Evolutionary conservation across 164 flowering plant species (phyloP).

Genomic region (Protea cynaroides): DNA sequence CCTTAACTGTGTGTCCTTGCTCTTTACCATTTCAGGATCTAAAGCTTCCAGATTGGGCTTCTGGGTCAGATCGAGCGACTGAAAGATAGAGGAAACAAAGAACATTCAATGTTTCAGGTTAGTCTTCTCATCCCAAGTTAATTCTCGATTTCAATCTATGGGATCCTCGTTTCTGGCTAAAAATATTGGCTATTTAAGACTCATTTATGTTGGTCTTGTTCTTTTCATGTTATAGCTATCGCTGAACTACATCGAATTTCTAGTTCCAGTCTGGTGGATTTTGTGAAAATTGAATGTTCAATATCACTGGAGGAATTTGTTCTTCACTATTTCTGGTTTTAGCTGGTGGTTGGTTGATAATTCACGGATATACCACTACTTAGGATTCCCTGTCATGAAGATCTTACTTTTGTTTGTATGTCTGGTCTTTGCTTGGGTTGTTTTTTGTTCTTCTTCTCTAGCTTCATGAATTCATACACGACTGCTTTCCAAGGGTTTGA

Average conservation of each 20-base stretch:
- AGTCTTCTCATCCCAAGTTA: constrained; percentile 4
- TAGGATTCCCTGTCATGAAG: too few species aligned
- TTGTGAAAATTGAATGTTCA: constrained; percentile 5
- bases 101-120: constrained; percentile 10
- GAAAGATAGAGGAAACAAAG: neutral
- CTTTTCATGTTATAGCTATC: too few species aligned
- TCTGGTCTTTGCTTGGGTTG: too few species aligned
- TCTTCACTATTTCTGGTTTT: constrained; percentile 7
- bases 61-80: neutral
- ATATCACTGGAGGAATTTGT: constrained; percentile 3
- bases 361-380: neutral
- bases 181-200: neutral
- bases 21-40: constrained; percentile 7
- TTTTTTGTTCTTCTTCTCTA: constrained; percentile 22
- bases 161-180: neutral
- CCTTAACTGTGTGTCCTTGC: neutral
- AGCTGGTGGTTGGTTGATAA: constrained; percentile 6
- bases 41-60: neutral
- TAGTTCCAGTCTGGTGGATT: too few species aligned
- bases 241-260: too few species aligned
- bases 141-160: neutral
- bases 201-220: neutral
- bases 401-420: too few species aligned
- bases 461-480: constrained; percentile 18
- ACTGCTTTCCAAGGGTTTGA: neutral